Percentiles rank a stretch among this genome's conserved stretches.
phyloP scores from a whole-genome alignment of 192 early-diverging fungal species.

The Globomyces pollinis-pini region DNA sequence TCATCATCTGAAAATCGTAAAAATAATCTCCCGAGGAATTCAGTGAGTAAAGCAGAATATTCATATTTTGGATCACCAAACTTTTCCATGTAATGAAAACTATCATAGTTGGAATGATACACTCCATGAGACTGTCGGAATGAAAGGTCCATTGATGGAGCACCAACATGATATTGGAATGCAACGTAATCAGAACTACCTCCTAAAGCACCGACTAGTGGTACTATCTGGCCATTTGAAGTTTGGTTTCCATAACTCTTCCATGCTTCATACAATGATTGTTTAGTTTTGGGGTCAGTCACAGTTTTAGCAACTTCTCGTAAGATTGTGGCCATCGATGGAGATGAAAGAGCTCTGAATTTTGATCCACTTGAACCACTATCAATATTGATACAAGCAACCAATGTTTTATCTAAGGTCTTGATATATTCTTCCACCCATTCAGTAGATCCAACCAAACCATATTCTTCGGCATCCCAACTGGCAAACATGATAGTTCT shows the following conservation, averaged over 20 bases:
- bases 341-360: too few species aligned
- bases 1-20: not conserved
- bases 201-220: too few species aligned
- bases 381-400: constrained; percentile 54
- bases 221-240: too few species aligned
- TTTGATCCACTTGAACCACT: too few species aligned
- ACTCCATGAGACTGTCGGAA: constrained; percentile 46
- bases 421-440: constrained; percentile 53
- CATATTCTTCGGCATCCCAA: constrained; percentile 63
- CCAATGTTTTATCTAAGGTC: constrained; percentile 37
- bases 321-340: too few species aligned
- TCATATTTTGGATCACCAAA: constrained; percentile 8
- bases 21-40: not conserved
- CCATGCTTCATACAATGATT: too few species aligned
- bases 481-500: constrained; percentile 51
- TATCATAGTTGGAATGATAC: constrained; percentile 63
- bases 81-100: constrained; percentile 47
- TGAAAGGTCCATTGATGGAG: constrained; percentile 41
- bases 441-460: constrained; percentile 53
- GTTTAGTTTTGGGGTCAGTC: too few species aligned
- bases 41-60: not conserved
- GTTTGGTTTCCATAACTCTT: too few species aligned
- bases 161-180: constrained; percentile 54
- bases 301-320: too few species aligned
- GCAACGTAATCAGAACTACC: constrained; percentile 48